phyloP scores from a whole-genome alignment of 2,329 filamentous ascomycete species.

The Cladosporium sp. region DNA sequence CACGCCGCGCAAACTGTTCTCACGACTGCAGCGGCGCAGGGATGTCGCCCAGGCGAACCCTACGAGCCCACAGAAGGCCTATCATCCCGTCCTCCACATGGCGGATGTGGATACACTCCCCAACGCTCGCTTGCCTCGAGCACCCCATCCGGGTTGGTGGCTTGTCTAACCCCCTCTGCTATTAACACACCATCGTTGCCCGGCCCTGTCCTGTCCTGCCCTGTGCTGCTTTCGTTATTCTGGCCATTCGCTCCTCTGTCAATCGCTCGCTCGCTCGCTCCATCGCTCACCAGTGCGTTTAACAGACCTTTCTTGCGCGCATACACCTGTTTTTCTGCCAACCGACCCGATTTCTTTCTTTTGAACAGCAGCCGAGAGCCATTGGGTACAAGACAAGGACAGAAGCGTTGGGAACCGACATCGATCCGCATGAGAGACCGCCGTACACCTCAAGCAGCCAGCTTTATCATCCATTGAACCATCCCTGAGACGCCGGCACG shows the following conservation, averaged over 20 bases:
- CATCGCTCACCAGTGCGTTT: not conserved
- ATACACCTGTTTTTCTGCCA: not conserved
- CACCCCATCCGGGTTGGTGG: not conserved
- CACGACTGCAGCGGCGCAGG: slow-evolving; percentile 1
- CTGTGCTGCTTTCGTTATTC: not conserved
- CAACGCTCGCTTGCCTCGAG: slow-evolving; percentile 8
- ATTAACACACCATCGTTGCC: too few relatives aligned
- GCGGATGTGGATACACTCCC: not conserved
- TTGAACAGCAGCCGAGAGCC: not conserved
- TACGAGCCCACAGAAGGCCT: not conserved
- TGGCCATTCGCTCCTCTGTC: too few relatives aligned
- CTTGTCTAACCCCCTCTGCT: not conserved
- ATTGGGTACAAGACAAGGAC: too few relatives aligned
- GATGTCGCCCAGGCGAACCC: slow-evolving; percentile 1
- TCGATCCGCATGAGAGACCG: too few relatives aligned
- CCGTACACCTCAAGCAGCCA: too few relatives aligned
- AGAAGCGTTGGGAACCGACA: too few relatives aligned
- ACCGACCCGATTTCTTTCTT: not conserved
- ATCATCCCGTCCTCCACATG: slow-evolving; percentile 11
- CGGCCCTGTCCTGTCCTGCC: not conserved
- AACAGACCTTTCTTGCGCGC: not conserved
- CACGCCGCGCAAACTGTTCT: not conserved
- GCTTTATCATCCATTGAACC: too few relatives aligned
- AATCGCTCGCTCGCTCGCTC: too few relatives aligned
- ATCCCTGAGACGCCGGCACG: too few relatives aligned